Conservation (phyloP, 371 early-diverging fungal species). For the Mucor plumbeus region DNA sequence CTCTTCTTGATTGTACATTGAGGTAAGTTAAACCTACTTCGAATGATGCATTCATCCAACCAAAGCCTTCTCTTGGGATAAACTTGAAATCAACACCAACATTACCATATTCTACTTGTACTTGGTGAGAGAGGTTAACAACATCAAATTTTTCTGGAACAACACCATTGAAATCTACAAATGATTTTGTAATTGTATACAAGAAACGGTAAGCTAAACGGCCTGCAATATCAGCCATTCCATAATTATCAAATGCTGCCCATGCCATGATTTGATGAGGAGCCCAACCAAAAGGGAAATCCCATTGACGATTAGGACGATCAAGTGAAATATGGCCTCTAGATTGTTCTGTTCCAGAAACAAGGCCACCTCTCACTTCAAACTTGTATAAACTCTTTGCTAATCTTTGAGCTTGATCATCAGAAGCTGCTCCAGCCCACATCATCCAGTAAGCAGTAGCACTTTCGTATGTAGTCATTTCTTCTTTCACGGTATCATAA, state of each 20-base stretch:
- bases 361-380: slow-evolving; percentile 86
- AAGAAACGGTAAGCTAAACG: slow-evolving; percentile 93
- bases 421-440: slow-evolving; percentile 70
- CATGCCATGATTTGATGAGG: slow-evolving; percentile 97
- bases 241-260: slow-evolving; percentile 85
- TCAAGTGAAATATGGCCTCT: slow-evolving; percentile 74
- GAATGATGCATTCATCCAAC: slow-evolving; percentile 96
- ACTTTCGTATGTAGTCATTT: slow-evolving; percentile 65
- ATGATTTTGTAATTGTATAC: slow-evolving; percentile 87
- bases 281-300: slow-evolving; percentile 96
- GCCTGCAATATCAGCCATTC: slow-evolving; percentile 70
- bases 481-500: slow-evolving; percentile 57
- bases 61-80: slow-evolving; percentile 93
- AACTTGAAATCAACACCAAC: slow-evolving; percentile 92
- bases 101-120: slow-evolving; percentile 93
- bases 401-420: slow-evolving; percentile 62
- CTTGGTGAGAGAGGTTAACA: slow-evolving; percentile 86
- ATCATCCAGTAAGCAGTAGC: slow-evolving; percentile 73
- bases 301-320: slow-evolving; percentile 96
- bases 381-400: slow-evolving; percentile 61
- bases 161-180: slow-evolving; percentile 94
- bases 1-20: slow-evolving; percentile 67
- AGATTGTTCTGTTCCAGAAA: slow-evolving; percentile 84
- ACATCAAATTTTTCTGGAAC: slow-evolving; percentile 96
- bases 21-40: slow-evolving; percentile 83